These are phyloP conservation scores for Allomyces macrogynus DNA, from an alignment of 192 early-diverging fungal genomes.

Conservation along the genomic window DNA sequence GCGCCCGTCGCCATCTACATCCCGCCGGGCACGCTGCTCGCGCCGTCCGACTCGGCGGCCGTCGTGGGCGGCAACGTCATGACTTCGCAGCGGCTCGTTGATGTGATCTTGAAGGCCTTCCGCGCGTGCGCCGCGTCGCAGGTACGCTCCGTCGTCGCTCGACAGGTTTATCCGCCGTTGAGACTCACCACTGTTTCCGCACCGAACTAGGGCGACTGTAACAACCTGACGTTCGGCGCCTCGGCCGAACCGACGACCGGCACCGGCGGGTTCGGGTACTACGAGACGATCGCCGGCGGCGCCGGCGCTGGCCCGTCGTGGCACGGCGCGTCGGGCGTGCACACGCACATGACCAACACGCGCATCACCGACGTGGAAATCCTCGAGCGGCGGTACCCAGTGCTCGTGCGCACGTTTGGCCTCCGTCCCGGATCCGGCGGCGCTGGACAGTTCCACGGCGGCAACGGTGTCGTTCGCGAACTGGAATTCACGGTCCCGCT, in stretches of 20 bases:
- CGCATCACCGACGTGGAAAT: slow-evolving; percentile 95
- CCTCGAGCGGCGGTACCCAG: slow-evolving; percentile 74
- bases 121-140: slow-evolving; percentile 76
- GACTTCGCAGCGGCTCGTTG: slow-evolving; percentile 78
- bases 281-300: slow-evolving; percentile 80
- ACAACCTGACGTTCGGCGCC: slow-evolving; percentile 90
- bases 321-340: slow-evolving; percentile 51
- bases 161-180: background rate
- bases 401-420: slow-evolving; percentile 67
- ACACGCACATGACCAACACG: slow-evolving; percentile 60
- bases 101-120: slow-evolving; percentile 81
- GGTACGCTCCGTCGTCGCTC: too few relatives aligned
- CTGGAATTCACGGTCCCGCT: slow-evolving; percentile 77
- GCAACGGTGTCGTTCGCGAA: slow-evolving; percentile 81
- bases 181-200: too few relatives aligned
- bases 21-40: slow-evolving; percentile 55
- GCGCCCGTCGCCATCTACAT: slow-evolving; percentile 60
- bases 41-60: slow-evolving; percentile 60
- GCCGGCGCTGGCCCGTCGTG: slow-evolving; percentile 78
- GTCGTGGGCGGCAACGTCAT: slow-evolving; percentile 96
- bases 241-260: background rate
- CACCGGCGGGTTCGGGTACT: slow-evolving; percentile 77
- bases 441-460: slow-evolving; percentile 48
- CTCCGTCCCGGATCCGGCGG: slow-evolving; percentile 61
- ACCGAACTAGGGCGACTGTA: slow-evolving; percentile 81